Evolutionary conservation across 768 basidiomycete species (phyloP).

Genomic region (Lentinula lateritia): DNA sequence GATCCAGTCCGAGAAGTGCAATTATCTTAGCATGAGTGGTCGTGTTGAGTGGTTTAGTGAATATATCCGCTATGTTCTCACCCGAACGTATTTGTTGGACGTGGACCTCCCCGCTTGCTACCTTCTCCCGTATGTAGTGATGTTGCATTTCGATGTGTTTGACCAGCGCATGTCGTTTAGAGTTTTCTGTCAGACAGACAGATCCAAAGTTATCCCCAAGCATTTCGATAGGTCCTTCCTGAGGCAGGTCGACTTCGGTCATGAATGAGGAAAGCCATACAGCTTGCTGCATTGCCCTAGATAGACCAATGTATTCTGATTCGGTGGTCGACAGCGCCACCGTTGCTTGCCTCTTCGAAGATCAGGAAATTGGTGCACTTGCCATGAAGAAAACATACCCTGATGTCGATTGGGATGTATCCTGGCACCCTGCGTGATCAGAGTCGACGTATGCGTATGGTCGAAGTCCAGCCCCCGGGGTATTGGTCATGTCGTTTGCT

Average conservation of each 20-base stretch:
- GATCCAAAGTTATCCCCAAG: too few relatives aligned
- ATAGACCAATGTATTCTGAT: too few relatives aligned
- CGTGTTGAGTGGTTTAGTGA: constrained; percentile 11
- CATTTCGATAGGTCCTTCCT: too few relatives aligned
- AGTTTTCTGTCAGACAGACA: constrained; percentile 21
- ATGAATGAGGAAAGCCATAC: too few relatives aligned
- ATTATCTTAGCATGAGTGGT: neutral
- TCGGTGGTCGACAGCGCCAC: too few relatives aligned
- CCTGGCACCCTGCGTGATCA: constrained; percentile 11
- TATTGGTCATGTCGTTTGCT: neutral
- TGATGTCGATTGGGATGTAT: constrained; percentile 22
- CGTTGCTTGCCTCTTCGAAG: neutral
- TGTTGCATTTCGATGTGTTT: constrained; percentile 24
- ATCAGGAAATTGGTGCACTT: constrained; percentile 28
- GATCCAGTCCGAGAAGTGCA: neutral
- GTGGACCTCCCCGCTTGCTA: constrained; percentile 1
- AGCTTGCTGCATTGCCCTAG: too few relatives aligned
- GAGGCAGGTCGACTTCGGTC: too few relatives aligned
- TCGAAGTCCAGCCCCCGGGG: neutral
- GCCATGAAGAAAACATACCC: constrained; percentile 27
- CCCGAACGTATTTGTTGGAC: constrained; percentile 3
- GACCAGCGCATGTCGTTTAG: constrained; percentile 18
- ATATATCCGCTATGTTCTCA: constrained; percentile 8
- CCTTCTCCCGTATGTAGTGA: constrained; percentile 9
- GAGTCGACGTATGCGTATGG: constrained; percentile 8